Percentiles rank a stretch among this genome's conserved stretches.
phyloP scores from a whole-genome alignment of 2,329 filamentous ascomycete genomes.

The Aspergillus udagawae region DNA sequence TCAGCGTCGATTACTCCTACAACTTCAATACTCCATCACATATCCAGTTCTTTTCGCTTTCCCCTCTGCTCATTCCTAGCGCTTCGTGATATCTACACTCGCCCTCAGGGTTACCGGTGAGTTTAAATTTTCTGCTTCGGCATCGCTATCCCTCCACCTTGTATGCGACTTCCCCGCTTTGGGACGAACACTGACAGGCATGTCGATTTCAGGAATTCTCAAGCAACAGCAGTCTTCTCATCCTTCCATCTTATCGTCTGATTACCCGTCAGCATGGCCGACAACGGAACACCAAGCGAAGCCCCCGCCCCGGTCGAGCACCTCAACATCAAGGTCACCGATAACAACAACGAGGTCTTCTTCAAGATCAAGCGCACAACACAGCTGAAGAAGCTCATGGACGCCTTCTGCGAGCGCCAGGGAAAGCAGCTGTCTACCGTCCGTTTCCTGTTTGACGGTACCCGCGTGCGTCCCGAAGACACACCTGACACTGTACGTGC shows the following conservation, averaged over 20 bases:
- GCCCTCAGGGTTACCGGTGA: neutral
- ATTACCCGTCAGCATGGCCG: conserved; percentile 32
- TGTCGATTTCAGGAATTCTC: neutral
- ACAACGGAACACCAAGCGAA: conserved; percentile 19
- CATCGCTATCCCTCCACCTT: neutral
- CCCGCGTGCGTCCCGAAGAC: conserved; percentile 81
- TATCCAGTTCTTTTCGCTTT: conserved; percentile 9
- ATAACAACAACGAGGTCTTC: conserved; percentile 99
- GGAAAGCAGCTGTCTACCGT: conserved; percentile 82
- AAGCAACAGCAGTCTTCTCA: neutral
- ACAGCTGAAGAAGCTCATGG: conserved; percentile 95
- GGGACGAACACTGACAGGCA: neutral
- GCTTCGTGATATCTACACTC: neutral
- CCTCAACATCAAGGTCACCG: conserved; percentile 98
- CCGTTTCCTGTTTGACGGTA: conserved; percentile 94
- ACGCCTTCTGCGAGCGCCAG: conserved; percentile 93
- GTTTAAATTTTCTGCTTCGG: neutral
- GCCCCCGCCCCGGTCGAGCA: conserved; percentile 63
- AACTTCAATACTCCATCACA: conserved; percentile 10
- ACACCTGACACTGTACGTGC: conserved; percentile 85
- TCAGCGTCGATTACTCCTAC: conserved; percentile 3
- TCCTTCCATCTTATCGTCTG: neutral
- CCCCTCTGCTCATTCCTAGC: neutral
- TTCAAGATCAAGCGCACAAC: conserved; percentile 99
- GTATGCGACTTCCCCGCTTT: neutral